Evolutionary conservation across 768 basidiomycete genomes (phyloP).

Genomic region (Mrakia hoshinonis): DNA sequence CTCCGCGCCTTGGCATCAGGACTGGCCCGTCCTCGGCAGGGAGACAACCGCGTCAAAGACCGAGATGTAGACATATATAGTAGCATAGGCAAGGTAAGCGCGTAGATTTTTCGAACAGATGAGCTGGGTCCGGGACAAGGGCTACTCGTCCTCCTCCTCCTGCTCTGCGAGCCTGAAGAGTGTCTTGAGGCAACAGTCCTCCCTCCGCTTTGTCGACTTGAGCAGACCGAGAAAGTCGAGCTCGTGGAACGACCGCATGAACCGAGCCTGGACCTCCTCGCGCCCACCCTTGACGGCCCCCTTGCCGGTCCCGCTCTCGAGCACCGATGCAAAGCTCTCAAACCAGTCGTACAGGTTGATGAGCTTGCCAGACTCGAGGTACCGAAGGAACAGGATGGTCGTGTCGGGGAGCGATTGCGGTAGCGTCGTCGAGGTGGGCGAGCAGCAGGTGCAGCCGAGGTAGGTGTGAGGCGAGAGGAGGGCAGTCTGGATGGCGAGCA

Average conservation of each 20-base stretch:
- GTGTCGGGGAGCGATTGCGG: conserved; percentile 55
- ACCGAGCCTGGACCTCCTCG: conserved; percentile 22
- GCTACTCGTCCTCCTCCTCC: conserved; percentile 21
- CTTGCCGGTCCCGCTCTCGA: conserved; percentile 46
- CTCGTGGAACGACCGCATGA: conserved; percentile 29
- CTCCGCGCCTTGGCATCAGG: too few species aligned
- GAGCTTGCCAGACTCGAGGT: conserved; percentile 68
- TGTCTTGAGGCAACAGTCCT: conserved; percentile 27
- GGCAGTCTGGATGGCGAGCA: conserved; percentile 23
- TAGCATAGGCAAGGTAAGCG: too few species aligned
- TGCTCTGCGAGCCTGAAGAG: conserved; percentile 25
- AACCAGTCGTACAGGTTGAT: conserved; percentile 87
- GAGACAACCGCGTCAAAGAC: too few species aligned
- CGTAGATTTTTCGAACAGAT: too few species aligned
- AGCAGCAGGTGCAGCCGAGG: conserved; percentile 21
- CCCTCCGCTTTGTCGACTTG: conserved; percentile 26
- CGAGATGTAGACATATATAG: too few species aligned
- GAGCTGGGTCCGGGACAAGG: not conserved
- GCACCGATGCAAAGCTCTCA: conserved; percentile 59
- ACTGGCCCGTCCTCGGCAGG: too few species aligned
- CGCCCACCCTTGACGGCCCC: not conserved
- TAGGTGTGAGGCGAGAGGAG: conserved; percentile 25
- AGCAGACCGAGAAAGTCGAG: conserved; percentile 26
- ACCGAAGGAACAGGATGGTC: conserved; percentile 65
- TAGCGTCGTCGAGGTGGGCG: not conserved